Evolutionary conservation across 2,329 filamentous ascomycete species (phyloP).

Genomic region (Chrysosphaeria jannelii): DNA sequence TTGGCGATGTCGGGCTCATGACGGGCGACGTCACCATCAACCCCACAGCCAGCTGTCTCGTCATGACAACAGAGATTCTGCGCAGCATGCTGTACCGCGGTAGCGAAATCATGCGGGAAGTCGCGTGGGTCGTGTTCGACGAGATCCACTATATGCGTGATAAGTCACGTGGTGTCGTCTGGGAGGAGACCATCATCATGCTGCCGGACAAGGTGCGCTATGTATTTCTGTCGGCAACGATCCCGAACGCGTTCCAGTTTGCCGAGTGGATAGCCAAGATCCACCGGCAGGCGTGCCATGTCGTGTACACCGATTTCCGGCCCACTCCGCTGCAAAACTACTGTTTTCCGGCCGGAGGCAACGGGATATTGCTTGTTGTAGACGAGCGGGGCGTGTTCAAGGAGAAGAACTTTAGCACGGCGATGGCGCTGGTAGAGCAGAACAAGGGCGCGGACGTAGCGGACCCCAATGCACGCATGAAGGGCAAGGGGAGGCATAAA

Average conservation of each 20-base stretch:
- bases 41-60: conserved; percentile 84
- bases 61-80: conserved; percentile 99
- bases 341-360: conserved; percentile 78
- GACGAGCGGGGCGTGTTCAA: conserved; percentile 92
- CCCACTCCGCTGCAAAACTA: conserved; percentile 93
- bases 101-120: conserved; percentile 97
- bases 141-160: conserved; percentile 98
- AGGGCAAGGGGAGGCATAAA: conserved; percentile 77
- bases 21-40: conserved; percentile 98
- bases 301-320: conserved; percentile 95
- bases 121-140: conserved; percentile 94
- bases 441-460: conserved; percentile 63
- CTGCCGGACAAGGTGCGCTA: conserved; percentile 96
- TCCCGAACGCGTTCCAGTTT: conserved; percentile 96
- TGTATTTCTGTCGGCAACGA: conserved; percentile 91
- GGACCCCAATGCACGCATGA: conserved; percentile 49
- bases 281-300: conserved; percentile 89
- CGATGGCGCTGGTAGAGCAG: conserved; percentile 70
- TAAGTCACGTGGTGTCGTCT: conserved; percentile 79
- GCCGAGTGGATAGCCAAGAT: conserved; percentile 98
- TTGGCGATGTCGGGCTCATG: conserved; percentile 93
- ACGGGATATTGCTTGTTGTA: conserved; percentile 78
- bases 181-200: conserved; percentile 97
- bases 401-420: conserved; percentile 90
- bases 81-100: conserved; percentile 94